These are phyloP conservation scores for Rubroshorea leprosula DNA, from an alignment of 345 rosid species.

Conservation along the genomic window DNA sequence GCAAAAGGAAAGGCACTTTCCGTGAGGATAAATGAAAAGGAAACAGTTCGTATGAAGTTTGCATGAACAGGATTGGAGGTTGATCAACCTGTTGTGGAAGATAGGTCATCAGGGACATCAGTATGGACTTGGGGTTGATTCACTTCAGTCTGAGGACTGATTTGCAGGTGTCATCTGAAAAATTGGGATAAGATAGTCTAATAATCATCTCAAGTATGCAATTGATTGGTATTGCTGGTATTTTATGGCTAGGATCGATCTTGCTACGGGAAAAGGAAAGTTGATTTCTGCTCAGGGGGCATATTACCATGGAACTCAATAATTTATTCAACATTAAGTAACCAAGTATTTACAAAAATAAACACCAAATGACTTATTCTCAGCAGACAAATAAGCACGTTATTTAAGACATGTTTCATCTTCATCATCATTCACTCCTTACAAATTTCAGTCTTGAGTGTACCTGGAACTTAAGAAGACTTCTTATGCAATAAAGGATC, in stretches of 20 bases:
- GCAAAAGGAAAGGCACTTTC: neutral
- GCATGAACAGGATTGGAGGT: neutral
- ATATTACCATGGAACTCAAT: neutral
- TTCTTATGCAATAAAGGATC: constrained; percentile 71
- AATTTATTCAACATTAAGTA: too few relatives aligned
- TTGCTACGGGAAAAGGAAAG: neutral
- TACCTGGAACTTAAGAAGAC: constrained; percentile 30
- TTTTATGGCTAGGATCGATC: neutral
- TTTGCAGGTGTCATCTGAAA: neutral
- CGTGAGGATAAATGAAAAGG: neutral
- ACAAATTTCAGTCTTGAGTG: constrained; percentile 5
- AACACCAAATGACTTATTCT: neutral
- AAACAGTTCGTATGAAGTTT: neutral
- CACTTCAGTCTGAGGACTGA: neutral
- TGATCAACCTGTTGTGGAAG: neutral
- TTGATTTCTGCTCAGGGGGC: neutral
- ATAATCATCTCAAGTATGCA: neutral
- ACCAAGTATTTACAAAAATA: neutral
- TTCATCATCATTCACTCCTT: constrained; percentile 8
- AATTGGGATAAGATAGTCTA: neutral
- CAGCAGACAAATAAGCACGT: neutral
- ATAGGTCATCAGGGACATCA: neutral
- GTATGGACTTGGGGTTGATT: neutral
- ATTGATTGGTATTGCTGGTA: neutral
- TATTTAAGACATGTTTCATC: constrained; percentile 3